Conservation (phyloP, 2,329 filamentous ascomycete genomes). For the Fusarium buharicum region DNA sequence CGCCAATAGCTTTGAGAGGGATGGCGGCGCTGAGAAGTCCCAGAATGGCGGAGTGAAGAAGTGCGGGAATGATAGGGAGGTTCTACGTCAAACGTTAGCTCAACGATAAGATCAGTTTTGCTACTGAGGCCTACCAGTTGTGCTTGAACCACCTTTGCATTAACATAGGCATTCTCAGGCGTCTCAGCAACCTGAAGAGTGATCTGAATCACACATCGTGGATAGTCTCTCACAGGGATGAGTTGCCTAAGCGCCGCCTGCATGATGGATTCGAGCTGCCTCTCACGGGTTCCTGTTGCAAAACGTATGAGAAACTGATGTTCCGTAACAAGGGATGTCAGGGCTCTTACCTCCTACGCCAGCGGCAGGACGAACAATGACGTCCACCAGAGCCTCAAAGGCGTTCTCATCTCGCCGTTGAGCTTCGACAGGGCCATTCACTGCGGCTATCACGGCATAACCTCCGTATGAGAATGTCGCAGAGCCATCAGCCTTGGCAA, state of each 20-base stretch:
- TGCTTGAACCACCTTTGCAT: constrained; percentile 68
- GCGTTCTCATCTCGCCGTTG: constrained; percentile 88
- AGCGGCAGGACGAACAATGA: constrained; percentile 85
- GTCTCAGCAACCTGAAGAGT: constrained; percentile 79
- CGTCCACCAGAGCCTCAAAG: constrained; percentile 89
- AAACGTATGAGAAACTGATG: constrained; percentile 34
- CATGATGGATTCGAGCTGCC: constrained; percentile 82
- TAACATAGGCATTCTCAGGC: constrained; percentile 74
- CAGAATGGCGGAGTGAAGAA: constrained; percentile 82
- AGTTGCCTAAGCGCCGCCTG: constrained; percentile 78
- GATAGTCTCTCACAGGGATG: constrained; percentile 79
- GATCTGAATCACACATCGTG: constrained; percentile 80
- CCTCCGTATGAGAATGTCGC: constrained; percentile 79
- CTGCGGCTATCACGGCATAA: constrained; percentile 83
- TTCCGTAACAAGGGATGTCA: constrained; percentile 2
- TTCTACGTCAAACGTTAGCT: constrained; percentile 61
- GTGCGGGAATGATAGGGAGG: constrained; percentile 80
- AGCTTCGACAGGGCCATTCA: constrained; percentile 94
- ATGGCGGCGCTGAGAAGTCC: constrained; percentile 85
- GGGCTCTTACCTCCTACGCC: constrained; percentile 77
- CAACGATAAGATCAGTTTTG: constrained; percentile 18
- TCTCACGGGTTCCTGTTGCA: constrained; percentile 72
- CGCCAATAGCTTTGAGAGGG: constrained; percentile 78
- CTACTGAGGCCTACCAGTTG: constrained; percentile 62
- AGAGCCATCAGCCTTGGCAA: constrained; percentile 81